Evolutionary conservation across 169 alveolate genomes (phyloP).

Genomic region (Cyclospora cayetanensis): DNA sequence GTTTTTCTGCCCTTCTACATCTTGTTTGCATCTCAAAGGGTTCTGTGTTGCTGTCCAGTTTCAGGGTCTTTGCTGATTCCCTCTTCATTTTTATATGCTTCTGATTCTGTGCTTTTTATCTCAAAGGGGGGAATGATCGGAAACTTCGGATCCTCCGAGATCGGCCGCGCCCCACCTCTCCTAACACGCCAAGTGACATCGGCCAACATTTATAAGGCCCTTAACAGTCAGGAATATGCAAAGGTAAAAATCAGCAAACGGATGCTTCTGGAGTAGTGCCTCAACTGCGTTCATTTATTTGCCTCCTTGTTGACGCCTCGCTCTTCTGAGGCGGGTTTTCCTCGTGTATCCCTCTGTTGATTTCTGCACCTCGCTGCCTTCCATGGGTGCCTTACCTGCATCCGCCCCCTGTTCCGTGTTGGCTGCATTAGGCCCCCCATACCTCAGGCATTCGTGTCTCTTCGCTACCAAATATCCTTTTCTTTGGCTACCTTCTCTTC

Average conservation of each 20-base stretch:
- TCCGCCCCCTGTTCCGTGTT: too few species aligned
- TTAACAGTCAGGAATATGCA: conserved; percentile 36
- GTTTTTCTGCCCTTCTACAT: too few species aligned
- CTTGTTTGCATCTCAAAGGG: too few species aligned
- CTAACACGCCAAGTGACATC: conserved; percentile 68
- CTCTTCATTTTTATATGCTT: background rate
- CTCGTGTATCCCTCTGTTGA: background rate
- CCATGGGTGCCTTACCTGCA: background rate
- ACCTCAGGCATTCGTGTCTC: too few species aligned
- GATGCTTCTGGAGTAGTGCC: background rate
- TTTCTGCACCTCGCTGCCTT: too few species aligned
- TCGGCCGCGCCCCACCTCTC: conserved; percentile 16
- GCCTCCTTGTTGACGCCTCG: background rate
- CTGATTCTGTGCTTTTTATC: too few species aligned
- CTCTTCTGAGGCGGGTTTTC: too few species aligned
- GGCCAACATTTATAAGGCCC: conserved; percentile 43
- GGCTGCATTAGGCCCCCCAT: too few species aligned
- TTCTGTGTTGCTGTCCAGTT: too few species aligned
- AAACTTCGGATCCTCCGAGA: background rate
- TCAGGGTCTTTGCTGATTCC: too few species aligned
- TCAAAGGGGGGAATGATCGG: conserved; percentile 39
- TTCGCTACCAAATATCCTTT: too few species aligned
- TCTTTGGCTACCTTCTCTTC: too few species aligned
- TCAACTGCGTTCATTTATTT: background rate
- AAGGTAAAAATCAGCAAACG: background rate